A percentile compares a stretch with the other conserved stretches of the same genome.
Evolutionary conservation across 179 eudicot genomes (phyloP).

Genomic region (Gypsophila paniculata): DNA sequence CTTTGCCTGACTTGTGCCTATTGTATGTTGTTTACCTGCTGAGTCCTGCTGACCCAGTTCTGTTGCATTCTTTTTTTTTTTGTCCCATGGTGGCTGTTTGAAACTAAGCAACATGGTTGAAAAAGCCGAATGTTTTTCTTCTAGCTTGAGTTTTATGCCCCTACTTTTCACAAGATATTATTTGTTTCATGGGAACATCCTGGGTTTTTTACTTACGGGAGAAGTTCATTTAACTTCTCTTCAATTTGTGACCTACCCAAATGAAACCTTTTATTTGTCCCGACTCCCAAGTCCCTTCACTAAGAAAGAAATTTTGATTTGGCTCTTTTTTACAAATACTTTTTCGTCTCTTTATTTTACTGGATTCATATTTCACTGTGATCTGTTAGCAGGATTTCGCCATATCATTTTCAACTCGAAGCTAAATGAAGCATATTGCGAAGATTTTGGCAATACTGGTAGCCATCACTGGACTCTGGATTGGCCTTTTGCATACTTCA

Average conservation of each 20-base stretch:
- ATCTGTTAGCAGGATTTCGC: background rate
- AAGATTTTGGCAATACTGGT: constrained; percentile 61
- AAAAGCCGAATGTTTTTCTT: background rate
- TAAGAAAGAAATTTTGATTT: background rate
- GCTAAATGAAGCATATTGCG: constrained; percentile 70
- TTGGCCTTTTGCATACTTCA: constrained; percentile 53
- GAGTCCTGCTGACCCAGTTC: too few relatives aligned
- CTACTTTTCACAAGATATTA: background rate
- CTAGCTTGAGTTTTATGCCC: background rate
- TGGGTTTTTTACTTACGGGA: background rate
- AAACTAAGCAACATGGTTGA: background rate
- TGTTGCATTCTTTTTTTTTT: background rate
- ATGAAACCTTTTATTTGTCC: too few relatives aligned
- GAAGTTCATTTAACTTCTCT: background rate
- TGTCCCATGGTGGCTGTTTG: background rate
- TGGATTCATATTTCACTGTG: background rate
- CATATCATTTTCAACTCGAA: background rate
- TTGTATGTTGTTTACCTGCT: background rate
- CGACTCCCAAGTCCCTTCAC: background rate
- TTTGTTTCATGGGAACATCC: background rate
- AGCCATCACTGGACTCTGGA: constrained; percentile 62
- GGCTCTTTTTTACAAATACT: background rate
- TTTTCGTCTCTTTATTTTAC: background rate
- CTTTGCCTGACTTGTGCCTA: background rate
- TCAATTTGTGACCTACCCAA: background rate